Percentiles rank a stretch among this genome's conserved stretches.
Conservation (phyloP, 176 grass and related monocot genomes). For the Cymbopogon citratus region DNA sequence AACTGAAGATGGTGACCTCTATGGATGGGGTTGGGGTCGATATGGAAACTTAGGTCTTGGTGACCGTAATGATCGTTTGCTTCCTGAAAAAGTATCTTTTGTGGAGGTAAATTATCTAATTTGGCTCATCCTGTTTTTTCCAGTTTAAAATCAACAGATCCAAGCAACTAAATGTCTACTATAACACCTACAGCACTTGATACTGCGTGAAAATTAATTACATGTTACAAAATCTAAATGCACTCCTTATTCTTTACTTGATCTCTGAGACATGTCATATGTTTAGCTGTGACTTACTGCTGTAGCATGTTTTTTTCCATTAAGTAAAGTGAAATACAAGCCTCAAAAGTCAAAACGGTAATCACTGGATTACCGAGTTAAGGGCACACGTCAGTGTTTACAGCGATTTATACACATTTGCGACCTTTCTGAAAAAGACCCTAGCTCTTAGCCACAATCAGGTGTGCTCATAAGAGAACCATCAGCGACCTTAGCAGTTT, state of each 20-base stretch:
- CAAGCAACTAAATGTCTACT: background rate
- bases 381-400: background rate
- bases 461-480: background rate
- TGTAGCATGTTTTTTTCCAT: background rate
- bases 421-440: background rate
- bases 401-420: background rate
- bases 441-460: background rate
- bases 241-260: background rate
- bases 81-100: constrained; percentile 81
- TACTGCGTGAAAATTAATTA: constrained; percentile 1
- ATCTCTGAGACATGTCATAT: background rate
- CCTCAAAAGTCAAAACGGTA: background rate
- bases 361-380: background rate
- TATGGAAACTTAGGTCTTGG: constrained; percentile 98
- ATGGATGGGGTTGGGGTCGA: constrained; percentile 98
- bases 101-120: constrained; percentile 48
- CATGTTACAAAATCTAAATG: background rate
- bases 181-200: background rate
- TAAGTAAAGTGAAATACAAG: background rate
- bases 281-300: background rate
- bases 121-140: background rate
- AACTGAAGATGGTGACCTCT: constrained; percentile 88
- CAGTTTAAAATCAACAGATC: constrained; percentile 8
- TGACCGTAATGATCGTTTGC: constrained; percentile 78
- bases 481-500: background rate